These are phyloP conservation scores for Saitozyma sp. DNA, from an alignment of 768 basidiomycete genomes.

Conservation along the genomic window DNA sequence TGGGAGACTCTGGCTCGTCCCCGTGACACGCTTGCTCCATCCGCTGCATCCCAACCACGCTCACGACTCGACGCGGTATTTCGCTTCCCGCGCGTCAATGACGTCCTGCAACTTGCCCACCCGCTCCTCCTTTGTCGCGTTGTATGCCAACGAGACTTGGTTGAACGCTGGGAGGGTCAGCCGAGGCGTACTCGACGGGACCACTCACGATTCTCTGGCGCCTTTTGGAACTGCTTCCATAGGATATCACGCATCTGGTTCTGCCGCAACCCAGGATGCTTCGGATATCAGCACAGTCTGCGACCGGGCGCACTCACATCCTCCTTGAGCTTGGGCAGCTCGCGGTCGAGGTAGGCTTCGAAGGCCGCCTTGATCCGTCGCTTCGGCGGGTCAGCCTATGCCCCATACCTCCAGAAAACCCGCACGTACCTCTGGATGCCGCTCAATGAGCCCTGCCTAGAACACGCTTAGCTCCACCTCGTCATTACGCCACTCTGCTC, in stretches of 20 bases:
- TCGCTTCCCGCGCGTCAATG: constrained; percentile 47
- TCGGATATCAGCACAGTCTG: constrained; percentile 1
- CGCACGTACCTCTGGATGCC: constrained; percentile 76
- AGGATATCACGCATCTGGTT: constrained; percentile 92
- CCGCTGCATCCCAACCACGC: no score
- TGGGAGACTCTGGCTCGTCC: no score
- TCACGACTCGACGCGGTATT: constrained; percentile 35
- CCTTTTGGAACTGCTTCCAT: constrained; percentile 94
- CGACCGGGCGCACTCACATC: constrained; percentile 60
- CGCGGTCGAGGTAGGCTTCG: constrained; percentile 83
- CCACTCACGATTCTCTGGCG: constrained; percentile 87
- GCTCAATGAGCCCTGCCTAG: constrained; percentile 75
- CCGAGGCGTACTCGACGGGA: not conserved
- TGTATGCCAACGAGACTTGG: constrained; percentile 73
- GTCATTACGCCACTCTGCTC: not conserved
- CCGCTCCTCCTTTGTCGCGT: constrained; percentile 84
- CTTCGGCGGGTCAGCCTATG: constrained; percentile 55
- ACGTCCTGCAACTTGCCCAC: constrained; percentile 67
- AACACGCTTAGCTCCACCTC: not conserved
- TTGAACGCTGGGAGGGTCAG: constrained; percentile 61
- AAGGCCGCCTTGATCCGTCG: constrained; percentile 91
- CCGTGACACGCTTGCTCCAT: no score
- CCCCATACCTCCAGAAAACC: constrained; percentile 23
- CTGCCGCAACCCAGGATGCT: constrained; percentile 86
- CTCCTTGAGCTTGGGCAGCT: constrained; percentile 71